Base-by-base conservation (phyloP, 1,139 yeast species). In the Hansenula lynferdii region DNA sequence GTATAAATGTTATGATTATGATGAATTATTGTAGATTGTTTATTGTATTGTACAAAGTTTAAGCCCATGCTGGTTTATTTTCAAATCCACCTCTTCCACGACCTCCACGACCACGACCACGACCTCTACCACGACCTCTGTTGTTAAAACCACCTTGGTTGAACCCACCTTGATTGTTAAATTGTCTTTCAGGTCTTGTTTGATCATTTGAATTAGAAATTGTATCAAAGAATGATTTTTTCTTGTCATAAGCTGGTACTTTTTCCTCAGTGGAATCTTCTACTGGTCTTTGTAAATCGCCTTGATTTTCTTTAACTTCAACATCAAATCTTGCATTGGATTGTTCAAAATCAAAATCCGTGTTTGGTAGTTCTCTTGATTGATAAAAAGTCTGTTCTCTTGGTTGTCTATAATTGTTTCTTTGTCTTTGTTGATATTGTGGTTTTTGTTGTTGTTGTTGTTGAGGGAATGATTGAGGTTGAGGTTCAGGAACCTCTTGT, bases 151-250 rank as follows among this genome's bases (percentile, higher is more conserved):
- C 21, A 42, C 43, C 20, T 42, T 49, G 28, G n/a, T 40, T 34
- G 23, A 59, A 60, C 35, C 64, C 59, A 2, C 85, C 85, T 10
- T 28, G 18, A 14, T 29, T 19, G 22, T 21, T 17, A 5, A 18
- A 23, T 20, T 32, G 50, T 57, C 53, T 48, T 62, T 57, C 51
- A 57, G 50, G 51, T 60, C 62, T 38, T 47, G 56, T 37, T 29
- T 55, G 50, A 32, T 62, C 65, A 12, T 73, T 62, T 8, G 75
- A 65, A 8, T 85, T 77, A 9, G 94, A 83, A 45, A 87, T 74
- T 42, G 75, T 76, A 61, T 87, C 96, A 52, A 87, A 87, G 58
- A 87, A 87, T 2, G 95, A 85, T 11, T 85, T 74, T 50, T 72
- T 74, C 54, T 77, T 82, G 58, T 83, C 73, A 60, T 85, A 85